Percentiles rank a stretch among this genome's conserved stretches.
Conservation (phyloP, 768 basidiomycete genomes). For the Tylopilus intermedius region DNA sequence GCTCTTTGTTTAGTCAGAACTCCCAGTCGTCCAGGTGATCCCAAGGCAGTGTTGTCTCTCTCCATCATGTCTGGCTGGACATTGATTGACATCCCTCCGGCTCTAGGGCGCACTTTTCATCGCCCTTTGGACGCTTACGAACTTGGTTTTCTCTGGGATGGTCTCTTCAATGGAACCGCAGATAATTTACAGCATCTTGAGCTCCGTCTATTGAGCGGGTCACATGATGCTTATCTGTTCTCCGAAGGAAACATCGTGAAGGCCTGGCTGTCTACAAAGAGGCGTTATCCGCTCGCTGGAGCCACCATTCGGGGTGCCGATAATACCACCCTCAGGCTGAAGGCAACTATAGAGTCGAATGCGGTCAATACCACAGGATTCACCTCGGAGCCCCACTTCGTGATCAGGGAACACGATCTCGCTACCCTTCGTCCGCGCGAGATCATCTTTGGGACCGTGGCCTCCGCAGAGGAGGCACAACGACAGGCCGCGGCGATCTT, state of each 20-base stretch:
- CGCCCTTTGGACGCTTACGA: constrained; percentile 42
- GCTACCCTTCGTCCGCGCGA: constrained; percentile 32
- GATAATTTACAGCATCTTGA: constrained; percentile 39
- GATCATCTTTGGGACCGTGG: constrained; percentile 32
- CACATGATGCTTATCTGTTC: constrained; percentile 23
- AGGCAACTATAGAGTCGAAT: not conserved
- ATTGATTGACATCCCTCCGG: not conserved
- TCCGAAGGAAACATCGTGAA: constrained; percentile 32
- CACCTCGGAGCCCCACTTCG: constrained; percentile 28
- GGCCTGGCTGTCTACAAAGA: constrained; percentile 48
- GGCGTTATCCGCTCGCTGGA: constrained; percentile 45
- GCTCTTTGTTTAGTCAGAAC: too few species aligned
- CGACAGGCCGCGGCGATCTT: constrained; percentile 27
- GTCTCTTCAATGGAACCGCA: constrained; percentile 38
- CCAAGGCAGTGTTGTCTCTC: too few species aligned
- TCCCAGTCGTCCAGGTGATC: too few species aligned
- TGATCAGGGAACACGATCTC: constrained; percentile 38
- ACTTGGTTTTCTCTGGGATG: constrained; percentile 35
- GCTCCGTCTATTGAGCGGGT: constrained; percentile 30
- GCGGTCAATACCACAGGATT: not conserved
- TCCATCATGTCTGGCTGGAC: constrained; percentile 9
- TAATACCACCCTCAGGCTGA: not conserved
- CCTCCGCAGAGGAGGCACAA: constrained; percentile 34
- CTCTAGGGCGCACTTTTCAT: constrained; percentile 10
- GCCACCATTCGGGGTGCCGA: constrained; percentile 30